These are phyloP conservation scores for Ogataea nitratoaversa DNA, from an alignment of 805 yeast species.

Conservation along the genomic window DNA sequence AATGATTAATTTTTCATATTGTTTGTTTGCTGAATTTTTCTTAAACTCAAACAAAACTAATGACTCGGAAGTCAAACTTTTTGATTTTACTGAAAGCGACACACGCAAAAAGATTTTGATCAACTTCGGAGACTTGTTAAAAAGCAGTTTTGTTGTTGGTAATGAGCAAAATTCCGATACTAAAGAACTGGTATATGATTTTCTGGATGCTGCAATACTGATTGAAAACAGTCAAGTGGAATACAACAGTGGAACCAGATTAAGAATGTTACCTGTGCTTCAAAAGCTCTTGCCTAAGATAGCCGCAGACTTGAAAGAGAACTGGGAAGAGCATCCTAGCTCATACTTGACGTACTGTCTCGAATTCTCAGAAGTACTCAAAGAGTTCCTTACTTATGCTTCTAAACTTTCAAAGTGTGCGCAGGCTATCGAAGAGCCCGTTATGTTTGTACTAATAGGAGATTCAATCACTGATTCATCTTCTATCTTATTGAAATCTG, in stretches of 20 bases:
- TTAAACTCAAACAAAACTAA: conserved; percentile 5
- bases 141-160: not conserved
- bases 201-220: conserved; percentile 3
- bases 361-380: not conserved
- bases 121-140: conserved; percentile 7
- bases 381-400: not conserved
- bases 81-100: conserved; percentile 8
- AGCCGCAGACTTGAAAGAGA: not conserved
- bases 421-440: not conserved
- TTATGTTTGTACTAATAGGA: conserved; percentile 3
- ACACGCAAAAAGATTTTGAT: conserved; percentile 8
- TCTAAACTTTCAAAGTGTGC: not conserved
- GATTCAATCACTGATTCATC: not conserved
- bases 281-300: not conserved
- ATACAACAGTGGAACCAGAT: not conserved
- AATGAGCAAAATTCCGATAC: too few relatives aligned
- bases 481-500: not conserved
- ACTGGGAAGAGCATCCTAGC: conserved; percentile 2
- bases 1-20: conserved; percentile 7
- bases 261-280: conserved; percentile 1
- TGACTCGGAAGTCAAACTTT: conserved; percentile 7
- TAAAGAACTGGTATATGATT: conserved; percentile 1
- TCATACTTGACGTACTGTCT: conserved; percentile 3
- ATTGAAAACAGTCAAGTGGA: conserved; percentile 2
- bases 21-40: conserved; percentile 5